Evolutionary conservation across 331 rosid species (phyloP), one percentile per base, ranked within the genome.

Genomic region (Malus hybrid): DNA sequence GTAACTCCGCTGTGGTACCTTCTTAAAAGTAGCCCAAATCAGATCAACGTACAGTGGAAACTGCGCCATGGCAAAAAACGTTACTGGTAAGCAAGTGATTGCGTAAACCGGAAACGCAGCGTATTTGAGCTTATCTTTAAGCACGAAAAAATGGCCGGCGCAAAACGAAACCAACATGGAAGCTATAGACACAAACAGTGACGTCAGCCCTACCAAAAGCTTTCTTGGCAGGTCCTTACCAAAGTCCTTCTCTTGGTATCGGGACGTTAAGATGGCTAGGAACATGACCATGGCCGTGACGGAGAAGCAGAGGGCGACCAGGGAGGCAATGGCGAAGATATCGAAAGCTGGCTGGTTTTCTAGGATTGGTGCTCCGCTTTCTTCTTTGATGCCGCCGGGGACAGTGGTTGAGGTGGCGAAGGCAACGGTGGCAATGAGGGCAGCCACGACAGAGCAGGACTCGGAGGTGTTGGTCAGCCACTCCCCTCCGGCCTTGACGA

Each of bases 371-470:
- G 5, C 28, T 24, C 93, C 89, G 10, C 32, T 77, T 0, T 5
- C 1, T 0, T 67, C 36, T 1, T 54, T 9, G 60, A 44, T 71
- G 2, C 90, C 89, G 0, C 89, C 88, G 0, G 93, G 93, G 39
- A 86, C 73, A 0, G 29, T 28, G 29, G 29, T 28, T 28, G 29
- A 28, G 29, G 29, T 28, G 29, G 29, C 29, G 29, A 28, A 28
- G 29, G 29, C 29, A 28, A 28, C 29, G 0, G 83, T 77, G 33
- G 86, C 91, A 7, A 89, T 77, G 31, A 89, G 76, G 33, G 88
- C 86, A 5, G 88, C 88, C 19, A 86, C 85, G 11, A 85, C 27
- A 0, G 93, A 86, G 83, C 89, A 85, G 2, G 91, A 83, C 27
- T 80, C 79, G 0, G 91, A 77, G 57, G 84, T 85, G 60, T 39